phyloP scores from a whole-genome alignment of 2,329 filamentous ascomycete genomes.

The Didymella sp. region DNA sequence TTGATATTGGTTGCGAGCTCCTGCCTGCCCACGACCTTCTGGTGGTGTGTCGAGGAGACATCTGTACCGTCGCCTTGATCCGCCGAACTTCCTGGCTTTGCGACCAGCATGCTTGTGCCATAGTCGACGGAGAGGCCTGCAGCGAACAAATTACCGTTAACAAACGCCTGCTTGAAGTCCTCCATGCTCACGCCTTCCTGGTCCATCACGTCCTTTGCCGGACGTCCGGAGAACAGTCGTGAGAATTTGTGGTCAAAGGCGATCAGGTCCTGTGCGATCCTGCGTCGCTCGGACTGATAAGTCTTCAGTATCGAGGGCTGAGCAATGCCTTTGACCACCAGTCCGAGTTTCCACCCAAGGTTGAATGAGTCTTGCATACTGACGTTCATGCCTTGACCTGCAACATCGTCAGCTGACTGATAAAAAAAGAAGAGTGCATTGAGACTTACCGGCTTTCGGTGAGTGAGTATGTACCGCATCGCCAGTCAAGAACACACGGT shows the following conservation, averaged over 20 bases:
- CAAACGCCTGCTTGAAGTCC: conserved; percentile 67
- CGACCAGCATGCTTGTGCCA: conserved; percentile 61
- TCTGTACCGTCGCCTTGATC: conserved; percentile 59
- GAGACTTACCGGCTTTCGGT: conserved; percentile 69
- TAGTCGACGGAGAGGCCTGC: conserved; percentile 67
- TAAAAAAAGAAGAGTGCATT: neutral
- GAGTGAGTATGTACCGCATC: conserved; percentile 67
- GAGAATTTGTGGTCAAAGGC: conserved; percentile 59
- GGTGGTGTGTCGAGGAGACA: conserved; percentile 30
- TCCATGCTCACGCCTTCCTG: conserved; percentile 67
- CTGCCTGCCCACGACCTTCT: conserved; percentile 42
- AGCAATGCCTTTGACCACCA: conserved; percentile 55
- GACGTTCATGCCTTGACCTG: conserved; percentile 66
- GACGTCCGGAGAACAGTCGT: conserved; percentile 56
- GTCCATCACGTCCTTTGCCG: conserved; percentile 66
- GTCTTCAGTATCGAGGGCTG: conserved; percentile 57
- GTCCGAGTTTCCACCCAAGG: conserved; percentile 63
- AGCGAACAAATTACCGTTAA: conserved; percentile 66
- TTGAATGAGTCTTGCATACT: conserved; percentile 72
- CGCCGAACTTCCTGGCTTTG: conserved; percentile 55
- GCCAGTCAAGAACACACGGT: conserved; percentile 72
- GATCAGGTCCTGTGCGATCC: conserved; percentile 71
- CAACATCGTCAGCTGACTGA: neutral
- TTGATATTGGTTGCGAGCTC: conserved; percentile 55
- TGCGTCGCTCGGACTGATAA: conserved; percentile 62